Conservation (phyloP, 2,329 filamentous ascomycete species). For the Orbilia ellipsospora region DNA sequence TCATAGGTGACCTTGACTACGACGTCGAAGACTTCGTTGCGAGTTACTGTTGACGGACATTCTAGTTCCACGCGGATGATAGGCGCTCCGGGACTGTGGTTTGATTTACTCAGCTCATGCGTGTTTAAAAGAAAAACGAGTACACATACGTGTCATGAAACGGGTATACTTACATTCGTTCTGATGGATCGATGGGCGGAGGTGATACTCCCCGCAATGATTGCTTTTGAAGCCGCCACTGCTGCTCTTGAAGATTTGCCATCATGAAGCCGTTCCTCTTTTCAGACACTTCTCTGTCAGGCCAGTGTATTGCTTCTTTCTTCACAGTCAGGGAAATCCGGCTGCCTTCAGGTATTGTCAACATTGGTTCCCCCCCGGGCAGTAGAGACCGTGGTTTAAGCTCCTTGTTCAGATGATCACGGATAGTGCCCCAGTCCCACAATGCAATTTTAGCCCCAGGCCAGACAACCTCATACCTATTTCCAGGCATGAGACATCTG, state of each 20-base stretch:
- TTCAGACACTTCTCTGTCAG: slow-evolving; percentile 5
- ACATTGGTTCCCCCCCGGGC: slow-evolving; percentile 1
- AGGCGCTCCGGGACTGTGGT: slow-evolving; percentile 4
- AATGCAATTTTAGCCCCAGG: slow-evolving; percentile 5
- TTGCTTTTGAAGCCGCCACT: slow-evolving; percentile 3
- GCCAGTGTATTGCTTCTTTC: slow-evolving; percentile 2
- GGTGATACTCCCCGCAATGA: slow-evolving; percentile 5
- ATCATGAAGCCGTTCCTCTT: slow-evolving; percentile 5
- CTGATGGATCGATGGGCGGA: background rate
- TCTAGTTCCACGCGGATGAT: slow-evolving; percentile 3
- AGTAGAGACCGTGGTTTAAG: slow-evolving; percentile 4
- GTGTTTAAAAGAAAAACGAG: slow-evolving; percentile 6
- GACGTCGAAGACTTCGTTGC: slow-evolving; percentile 5
- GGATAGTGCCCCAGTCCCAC: slow-evolving; percentile 4
- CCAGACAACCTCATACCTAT: slow-evolving; percentile 5
- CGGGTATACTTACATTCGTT: slow-evolving; percentile 4
- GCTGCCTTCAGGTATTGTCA: slow-evolving; percentile 5
- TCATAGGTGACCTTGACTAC: slow-evolving; percentile 5
- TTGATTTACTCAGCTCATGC: slow-evolving; percentile 4
- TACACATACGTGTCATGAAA: slow-evolving; percentile 4
- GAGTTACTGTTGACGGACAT: slow-evolving; percentile 5
- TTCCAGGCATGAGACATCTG: slow-evolving; percentile 1
- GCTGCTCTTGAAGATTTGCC: slow-evolving; percentile 5
- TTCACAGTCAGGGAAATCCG: slow-evolving; percentile 3
- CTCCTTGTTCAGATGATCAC: slow-evolving; percentile 5